Evolutionary conservation across 208 protist species (phyloP).

Genomic region (Trypanosoma melophagium): DNA sequence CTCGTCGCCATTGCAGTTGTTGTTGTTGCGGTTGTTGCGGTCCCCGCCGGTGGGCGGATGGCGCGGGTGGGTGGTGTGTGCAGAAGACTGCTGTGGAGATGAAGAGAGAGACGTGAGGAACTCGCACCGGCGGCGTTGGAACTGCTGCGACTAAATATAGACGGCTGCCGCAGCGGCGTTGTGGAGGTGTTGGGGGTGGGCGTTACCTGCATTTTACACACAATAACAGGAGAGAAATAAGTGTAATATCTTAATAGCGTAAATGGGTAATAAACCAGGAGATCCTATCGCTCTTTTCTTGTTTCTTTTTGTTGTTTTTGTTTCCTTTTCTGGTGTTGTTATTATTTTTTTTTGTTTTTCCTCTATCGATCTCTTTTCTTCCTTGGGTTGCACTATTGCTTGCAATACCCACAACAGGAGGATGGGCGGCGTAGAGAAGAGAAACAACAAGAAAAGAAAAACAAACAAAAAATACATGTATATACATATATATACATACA

Average conservation of each 20-base stretch:
- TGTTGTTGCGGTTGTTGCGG: no score
- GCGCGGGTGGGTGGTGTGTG: slow-evolving; percentile 15
- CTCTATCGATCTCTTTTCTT: slow-evolving; percentile 7
- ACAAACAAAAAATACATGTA: slow-evolving; percentile 14
- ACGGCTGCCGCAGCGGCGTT: slow-evolving; percentile 7
- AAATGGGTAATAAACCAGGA: background rate
- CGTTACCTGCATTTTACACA: slow-evolving; percentile 3
- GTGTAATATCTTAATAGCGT: background rate
- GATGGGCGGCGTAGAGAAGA: background rate
- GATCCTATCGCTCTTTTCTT: slow-evolving; percentile 1
- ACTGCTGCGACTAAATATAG: slow-evolving; percentile 21
- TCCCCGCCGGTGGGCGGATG: background rate
- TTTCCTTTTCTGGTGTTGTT: background rate
- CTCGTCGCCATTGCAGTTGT: background rate
- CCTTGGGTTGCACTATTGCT: background rate
- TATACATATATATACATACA: slow-evolving; percentile 6
- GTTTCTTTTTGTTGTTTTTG: slow-evolving; percentile 6
- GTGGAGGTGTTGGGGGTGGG: background rate
- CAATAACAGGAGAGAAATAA: background rate
- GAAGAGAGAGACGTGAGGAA: slow-evolving; percentile 10
- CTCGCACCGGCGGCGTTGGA: background rate
- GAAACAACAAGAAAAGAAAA: slow-evolving; percentile 9
- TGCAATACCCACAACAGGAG: slow-evolving; percentile 1
- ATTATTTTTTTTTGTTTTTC: slow-evolving; percentile 7
- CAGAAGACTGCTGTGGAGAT: slow-evolving; percentile 17